Conservation (phyloP, 1,139 yeast genomes). For the Komagataea norvegica region DNA sequence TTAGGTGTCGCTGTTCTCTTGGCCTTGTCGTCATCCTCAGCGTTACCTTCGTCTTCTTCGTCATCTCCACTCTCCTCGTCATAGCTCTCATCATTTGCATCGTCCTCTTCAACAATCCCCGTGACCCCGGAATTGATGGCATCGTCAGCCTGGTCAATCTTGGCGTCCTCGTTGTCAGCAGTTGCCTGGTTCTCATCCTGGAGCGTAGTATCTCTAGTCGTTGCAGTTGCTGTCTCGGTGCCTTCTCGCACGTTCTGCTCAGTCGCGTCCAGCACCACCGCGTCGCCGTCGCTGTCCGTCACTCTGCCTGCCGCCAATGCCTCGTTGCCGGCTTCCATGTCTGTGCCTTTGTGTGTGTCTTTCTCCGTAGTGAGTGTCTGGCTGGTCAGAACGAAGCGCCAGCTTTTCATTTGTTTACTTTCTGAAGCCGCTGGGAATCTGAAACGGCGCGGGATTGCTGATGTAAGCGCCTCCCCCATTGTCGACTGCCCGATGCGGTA, state of each 20-base stretch:
- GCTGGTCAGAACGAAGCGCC: no score
- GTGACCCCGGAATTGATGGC: no score
- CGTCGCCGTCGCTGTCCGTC: neutral
- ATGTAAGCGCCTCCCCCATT: neutral
- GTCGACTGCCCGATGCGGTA: constrained; percentile 6
- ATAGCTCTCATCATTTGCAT: constrained; percentile 2
- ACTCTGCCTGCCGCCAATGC: neutral
- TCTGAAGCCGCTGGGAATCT: neutral
- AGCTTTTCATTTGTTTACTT: neutral
- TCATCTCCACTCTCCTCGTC: constrained; percentile 1
- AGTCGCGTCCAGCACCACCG: neutral
- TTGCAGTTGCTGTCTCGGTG: no score
- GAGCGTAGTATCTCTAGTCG: no score
- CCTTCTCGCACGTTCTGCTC: no score
- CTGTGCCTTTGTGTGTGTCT: no score
- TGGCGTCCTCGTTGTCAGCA: neutral
- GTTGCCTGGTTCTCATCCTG: no score
- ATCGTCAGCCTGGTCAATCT: neutral
- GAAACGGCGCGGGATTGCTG: neutral
- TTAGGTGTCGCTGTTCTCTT: constrained; percentile 3
- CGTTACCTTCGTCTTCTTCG: constrained; percentile 2
- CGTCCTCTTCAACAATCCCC: neutral
- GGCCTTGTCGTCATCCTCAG: neutral
- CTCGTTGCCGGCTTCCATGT: neutral
- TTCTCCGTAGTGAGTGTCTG: no score